Percentiles rank a stretch among this genome's conserved stretches.
These are phyloP conservation scores for Fusarium musae DNA, from an alignment of 2,329 filamentous ascomycete genomes.

Conservation along the genomic window DNA sequence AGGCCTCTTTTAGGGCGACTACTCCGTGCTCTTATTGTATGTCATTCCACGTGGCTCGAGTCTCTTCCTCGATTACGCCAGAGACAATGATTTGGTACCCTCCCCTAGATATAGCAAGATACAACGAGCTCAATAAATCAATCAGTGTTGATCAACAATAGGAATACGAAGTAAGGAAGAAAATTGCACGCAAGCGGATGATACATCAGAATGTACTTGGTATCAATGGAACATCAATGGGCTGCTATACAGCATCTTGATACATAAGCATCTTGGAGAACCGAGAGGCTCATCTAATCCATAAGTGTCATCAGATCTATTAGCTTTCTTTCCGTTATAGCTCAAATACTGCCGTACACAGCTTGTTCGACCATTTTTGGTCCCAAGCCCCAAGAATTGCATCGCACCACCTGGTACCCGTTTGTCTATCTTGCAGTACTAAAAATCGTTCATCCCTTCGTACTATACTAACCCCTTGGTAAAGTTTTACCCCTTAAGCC, in stretches of 20 bases:
- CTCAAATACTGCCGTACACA: constrained; percentile 46
- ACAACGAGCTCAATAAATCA: not conserved
- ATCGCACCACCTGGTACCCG: constrained; percentile 42
- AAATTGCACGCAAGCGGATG: not conserved
- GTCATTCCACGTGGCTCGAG: not conserved
- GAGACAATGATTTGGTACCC: not conserved
- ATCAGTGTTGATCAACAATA: not conserved
- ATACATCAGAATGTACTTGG: not conserved
- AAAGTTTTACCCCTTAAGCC: constrained; percentile 53
- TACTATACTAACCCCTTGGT: constrained; percentile 15
- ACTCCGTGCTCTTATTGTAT: not conserved
- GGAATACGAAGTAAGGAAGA: not conserved
- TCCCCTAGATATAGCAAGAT: not conserved
- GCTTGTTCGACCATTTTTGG: constrained; percentile 38
- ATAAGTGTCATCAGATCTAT: constrained; percentile 46
- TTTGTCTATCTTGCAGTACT: constrained; percentile 52
- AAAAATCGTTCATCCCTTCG: constrained; percentile 43
- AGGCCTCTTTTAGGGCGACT: not conserved
- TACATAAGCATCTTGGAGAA: not conserved
- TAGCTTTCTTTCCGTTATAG: constrained; percentile 47
- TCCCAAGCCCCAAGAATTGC: constrained; percentile 40
- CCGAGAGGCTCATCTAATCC: constrained; percentile 3
- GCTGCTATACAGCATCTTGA: not conserved
- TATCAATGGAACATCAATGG: not conserved
- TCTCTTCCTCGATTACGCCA: not conserved